A percentile compares a stretch with the other conserved stretches of the same genome.
Conservation (phyloP, 768 basidiomycete genomes). For the Termitomyces sp. region DNA sequence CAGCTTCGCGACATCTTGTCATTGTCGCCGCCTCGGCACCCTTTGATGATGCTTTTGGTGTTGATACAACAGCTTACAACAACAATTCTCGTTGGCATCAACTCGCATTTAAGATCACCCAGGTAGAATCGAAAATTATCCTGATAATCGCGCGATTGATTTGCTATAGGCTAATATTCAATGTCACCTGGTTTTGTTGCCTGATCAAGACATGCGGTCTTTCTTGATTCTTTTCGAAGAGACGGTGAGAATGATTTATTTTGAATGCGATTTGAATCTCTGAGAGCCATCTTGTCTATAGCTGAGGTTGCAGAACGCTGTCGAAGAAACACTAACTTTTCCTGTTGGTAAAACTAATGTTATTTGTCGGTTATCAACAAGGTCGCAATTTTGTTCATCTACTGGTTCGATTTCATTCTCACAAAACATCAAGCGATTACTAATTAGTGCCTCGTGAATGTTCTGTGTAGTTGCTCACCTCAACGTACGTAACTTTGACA, state of each 20-base stretch:
- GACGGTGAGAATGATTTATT: constrained; percentile 30
- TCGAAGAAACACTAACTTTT: constrained; percentile 39
- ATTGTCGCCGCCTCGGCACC: constrained; percentile 49
- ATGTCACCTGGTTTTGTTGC: constrained; percentile 51
- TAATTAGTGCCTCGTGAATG: not conserved
- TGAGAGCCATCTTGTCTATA: constrained; percentile 15
- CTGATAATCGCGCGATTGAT: not conserved
- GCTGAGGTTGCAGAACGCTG: constrained; percentile 33
- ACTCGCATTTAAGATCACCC: constrained; percentile 37
- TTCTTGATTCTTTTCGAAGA: constrained; percentile 44
- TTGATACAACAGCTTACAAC: constrained; percentile 21
- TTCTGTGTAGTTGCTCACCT: constrained; percentile 10
- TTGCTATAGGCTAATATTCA: constrained; percentile 43
- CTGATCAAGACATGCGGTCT: constrained; percentile 38
- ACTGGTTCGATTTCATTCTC: constrained; percentile 19
- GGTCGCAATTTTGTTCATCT: constrained; percentile 19
- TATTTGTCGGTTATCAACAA: constrained; percentile 39
- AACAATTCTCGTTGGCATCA: constrained; percentile 33
- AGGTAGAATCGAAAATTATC: constrained; percentile 28
- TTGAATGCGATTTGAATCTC: not conserved
- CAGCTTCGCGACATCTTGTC: constrained; percentile 43
- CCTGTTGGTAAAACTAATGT: constrained; percentile 28
- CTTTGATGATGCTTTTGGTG: constrained; percentile 20
- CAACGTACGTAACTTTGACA: constrained; percentile 27
- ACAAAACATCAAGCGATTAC: constrained; percentile 2